A percentile compares a stretch with the other conserved stretches of the same genome.
These are phyloP conservation scores for Lipomyces japonicus DNA, from an alignment of 805 yeast genomes.

Conservation along the genomic window DNA sequence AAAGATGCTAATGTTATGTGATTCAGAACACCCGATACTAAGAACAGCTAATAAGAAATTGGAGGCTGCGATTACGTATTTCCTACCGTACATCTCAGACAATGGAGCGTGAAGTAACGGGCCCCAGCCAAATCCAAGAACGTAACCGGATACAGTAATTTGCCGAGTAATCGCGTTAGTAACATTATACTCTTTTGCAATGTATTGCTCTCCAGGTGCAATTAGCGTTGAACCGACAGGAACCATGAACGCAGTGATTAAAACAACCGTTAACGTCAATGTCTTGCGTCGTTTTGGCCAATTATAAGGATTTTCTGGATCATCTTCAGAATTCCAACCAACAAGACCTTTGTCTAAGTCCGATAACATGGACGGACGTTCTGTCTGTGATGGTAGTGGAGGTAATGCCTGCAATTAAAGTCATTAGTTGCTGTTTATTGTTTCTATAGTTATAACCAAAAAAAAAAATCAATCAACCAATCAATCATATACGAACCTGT, in stretches of 20 bases:
- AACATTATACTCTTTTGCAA: slow-evolving; percentile 38
- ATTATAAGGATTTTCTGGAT: slow-evolving; percentile 41
- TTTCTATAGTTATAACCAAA: too few species aligned
- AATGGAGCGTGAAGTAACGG: slow-evolving; percentile 26
- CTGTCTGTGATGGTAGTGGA: too few species aligned
- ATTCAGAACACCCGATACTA: slow-evolving; percentile 26
- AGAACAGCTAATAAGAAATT: slow-evolving; percentile 14
- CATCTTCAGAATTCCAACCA: slow-evolving; percentile 36
- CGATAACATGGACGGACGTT: slow-evolving; percentile 5
- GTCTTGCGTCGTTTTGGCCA: slow-evolving; percentile 38
- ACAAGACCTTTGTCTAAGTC: slow-evolving; percentile 20
- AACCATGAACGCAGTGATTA: slow-evolving; percentile 23
- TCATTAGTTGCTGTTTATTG: too few species aligned
- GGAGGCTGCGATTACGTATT: slow-evolving; percentile 18
- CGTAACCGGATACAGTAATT: slow-evolving; percentile 23
- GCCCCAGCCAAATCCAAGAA: slow-evolving; percentile 28
- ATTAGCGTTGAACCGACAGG: slow-evolving; percentile 23
- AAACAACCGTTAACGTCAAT: slow-evolving; percentile 36
- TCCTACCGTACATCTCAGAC: slow-evolving; percentile 26
- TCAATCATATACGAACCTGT: too few species aligned
- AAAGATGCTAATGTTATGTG: slow-evolving; percentile 14
- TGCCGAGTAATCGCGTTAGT: slow-evolving; percentile 14
- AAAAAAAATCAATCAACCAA: too few species aligned
- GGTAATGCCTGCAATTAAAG: too few species aligned
- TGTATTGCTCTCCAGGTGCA: slow-evolving; percentile 26